Evolutionary conservation across 768 basidiomycete species (phyloP).

Genomic region (Strobilomyces echinocephalus): DNA sequence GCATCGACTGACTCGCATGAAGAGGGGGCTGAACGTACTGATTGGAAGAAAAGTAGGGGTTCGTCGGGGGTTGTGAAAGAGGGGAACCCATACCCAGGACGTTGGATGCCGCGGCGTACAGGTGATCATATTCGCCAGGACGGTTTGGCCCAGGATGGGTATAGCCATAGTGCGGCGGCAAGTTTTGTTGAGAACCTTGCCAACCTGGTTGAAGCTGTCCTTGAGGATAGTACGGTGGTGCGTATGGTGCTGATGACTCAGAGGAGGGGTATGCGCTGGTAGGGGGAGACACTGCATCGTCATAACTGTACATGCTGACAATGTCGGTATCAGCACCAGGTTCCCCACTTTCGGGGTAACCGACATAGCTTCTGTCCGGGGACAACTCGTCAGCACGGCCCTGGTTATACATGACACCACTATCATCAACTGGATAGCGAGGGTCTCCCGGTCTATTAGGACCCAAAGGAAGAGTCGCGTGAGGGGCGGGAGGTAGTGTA

Average conservation of each 20-base stretch:
- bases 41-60: conserved; percentile 21
- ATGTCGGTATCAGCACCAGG: conserved; percentile 34
- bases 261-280: conserved; percentile 29
- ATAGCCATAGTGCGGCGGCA: conserved; percentile 18
- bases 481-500: conserved; percentile 35
- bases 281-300: conserved; percentile 30
- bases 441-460: conserved; percentile 23
- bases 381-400: conserved; percentile 10
- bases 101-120: conserved; percentile 75
- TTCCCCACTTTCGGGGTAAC: conserved; percentile 24
- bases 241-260: conserved; percentile 17
- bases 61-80: conserved; percentile 17
- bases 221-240: conserved; percentile 15
- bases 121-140: conserved; percentile 46
- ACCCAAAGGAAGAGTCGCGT: conserved; percentile 19
- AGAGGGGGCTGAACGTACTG: conserved; percentile 20
- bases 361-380: conserved; percentile 25
- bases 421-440: conserved; percentile 33
- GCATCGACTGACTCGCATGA: conserved; percentile 29
- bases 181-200: conserved; percentile 27
- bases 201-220: conserved; percentile 22
- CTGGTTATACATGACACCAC: conserved; percentile 12
- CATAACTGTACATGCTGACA: conserved; percentile 36
- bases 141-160: conserved; percentile 21
- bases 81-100: conserved; percentile 76